These are phyloP conservation scores for Linnemannia elongata DNA, from an alignment of 192 early-diverging fungal genomes.

Conservation along the genomic window DNA sequence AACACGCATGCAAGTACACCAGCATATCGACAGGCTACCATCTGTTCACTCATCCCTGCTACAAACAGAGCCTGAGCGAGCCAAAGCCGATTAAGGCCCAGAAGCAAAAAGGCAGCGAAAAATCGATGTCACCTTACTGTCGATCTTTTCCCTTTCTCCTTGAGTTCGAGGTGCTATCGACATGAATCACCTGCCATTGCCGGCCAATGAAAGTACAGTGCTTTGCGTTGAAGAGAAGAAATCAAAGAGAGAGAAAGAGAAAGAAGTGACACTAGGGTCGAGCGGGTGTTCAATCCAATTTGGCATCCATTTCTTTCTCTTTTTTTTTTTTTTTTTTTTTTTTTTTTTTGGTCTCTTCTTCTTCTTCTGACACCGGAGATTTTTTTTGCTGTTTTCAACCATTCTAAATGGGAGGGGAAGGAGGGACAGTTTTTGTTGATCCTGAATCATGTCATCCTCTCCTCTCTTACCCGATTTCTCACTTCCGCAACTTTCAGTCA, in stretches of 20 bases:
- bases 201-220: no score
- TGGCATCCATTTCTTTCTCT: neutral
- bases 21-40: neutral
- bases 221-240: neutral
- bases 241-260: no score
- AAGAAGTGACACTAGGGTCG: neutral
- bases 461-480: neutral
- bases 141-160: neutral
- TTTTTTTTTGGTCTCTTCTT: neutral
- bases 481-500: neutral
- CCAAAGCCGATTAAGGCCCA: neutral
- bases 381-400: neutral
- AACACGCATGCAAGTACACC: neutral
- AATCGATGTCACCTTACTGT: neutral
- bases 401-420: neutral
- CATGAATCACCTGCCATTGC: no score
- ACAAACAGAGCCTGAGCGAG: neutral
- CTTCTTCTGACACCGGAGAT: neutral
- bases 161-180: no score
- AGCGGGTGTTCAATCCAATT: neutral
- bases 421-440: neutral
- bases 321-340: neutral
- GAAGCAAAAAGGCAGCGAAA: neutral
- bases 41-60: neutral
- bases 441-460: neutral